Conservation (phyloP, 1,284 basidiomycete genomes). For the Tilletia caries region DNA sequence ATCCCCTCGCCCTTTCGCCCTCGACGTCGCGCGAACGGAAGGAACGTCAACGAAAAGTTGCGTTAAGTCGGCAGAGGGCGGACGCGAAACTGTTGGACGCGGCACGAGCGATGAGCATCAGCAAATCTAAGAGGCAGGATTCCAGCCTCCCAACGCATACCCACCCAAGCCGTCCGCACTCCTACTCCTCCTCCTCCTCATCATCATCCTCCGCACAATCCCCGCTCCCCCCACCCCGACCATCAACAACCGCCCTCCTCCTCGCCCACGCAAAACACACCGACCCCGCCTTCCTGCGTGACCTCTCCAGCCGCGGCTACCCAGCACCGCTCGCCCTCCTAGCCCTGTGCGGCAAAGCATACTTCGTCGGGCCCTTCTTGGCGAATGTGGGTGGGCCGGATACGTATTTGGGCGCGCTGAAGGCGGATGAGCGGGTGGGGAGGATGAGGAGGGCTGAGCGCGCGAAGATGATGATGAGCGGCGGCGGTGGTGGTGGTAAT, state of each 20-base stretch:
- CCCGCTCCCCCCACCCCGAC: not conserved
- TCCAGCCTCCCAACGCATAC: not conserved
- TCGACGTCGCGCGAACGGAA: not conserved
- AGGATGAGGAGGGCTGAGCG: not conserved
- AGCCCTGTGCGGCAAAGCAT: constrained; percentile 3
- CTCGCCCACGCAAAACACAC: not conserved
- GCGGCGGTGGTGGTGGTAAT: not conserved
- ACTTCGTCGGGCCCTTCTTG: not conserved
- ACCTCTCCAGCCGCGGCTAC: not conserved
- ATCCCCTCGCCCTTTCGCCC: not conserved
- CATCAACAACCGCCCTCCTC: not conserved
- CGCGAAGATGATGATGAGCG: not conserved
- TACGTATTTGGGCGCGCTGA: not conserved
- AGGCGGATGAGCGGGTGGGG: not conserved
- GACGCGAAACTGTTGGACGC: not conserved
- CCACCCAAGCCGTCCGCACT: not conserved
- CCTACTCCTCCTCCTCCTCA: not conserved
- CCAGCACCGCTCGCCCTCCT: not conserved
- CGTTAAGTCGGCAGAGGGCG: not conserved
- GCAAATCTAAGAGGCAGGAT: too few relatives aligned
- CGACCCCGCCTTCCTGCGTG: constrained; percentile 6
- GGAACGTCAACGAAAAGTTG: not conserved
- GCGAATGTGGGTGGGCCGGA: not conserved
- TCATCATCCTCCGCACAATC: too few relatives aligned
- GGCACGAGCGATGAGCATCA: too few relatives aligned